These are phyloP conservation scores for Smithsoniella earleae DNA, from an alignment of 163 green algal species.

Conservation along the genomic window DNA sequence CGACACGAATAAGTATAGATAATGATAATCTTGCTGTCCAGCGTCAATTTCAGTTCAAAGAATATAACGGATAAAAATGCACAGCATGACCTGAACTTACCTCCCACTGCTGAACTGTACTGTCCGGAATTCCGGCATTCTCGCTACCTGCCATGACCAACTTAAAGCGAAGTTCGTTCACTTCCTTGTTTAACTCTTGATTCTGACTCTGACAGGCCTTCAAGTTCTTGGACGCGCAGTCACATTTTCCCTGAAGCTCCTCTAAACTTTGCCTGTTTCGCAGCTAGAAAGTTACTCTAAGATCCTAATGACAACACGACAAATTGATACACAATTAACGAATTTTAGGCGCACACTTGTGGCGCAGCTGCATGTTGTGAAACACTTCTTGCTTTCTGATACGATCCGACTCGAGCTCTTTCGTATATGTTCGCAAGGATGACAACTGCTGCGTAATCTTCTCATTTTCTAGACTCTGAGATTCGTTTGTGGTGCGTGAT, in stretches of 20 bases:
- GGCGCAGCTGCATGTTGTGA: neutral
- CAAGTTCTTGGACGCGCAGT: neutral
- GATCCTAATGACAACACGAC: too few species aligned
- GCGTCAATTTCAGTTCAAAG: too few species aligned
- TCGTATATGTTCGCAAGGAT: neutral
- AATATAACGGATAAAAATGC: too few species aligned
- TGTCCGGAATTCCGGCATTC: neutral
- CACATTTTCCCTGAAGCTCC: neutral
- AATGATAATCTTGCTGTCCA: too few species aligned
- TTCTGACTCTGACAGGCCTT: neutral
- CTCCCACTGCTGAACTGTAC: too few species aligned
- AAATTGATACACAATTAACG: too few species aligned
- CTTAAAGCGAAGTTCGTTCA: neutral
- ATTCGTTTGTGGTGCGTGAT: neutral
- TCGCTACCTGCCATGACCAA: neutral
- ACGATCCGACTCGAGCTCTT: neutral
- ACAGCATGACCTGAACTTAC: too few species aligned
- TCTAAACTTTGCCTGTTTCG: conserved; percentile 1
- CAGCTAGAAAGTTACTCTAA: too few species aligned
- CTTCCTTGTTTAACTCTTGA: neutral
- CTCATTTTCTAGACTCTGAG: neutral
- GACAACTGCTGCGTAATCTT: neutral
- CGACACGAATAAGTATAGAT: too few species aligned
- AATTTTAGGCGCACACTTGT: neutral
- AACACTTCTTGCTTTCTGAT: neutral